Evolutionary conservation across 2,329 filamentous ascomycete genomes (phyloP).

Genomic region (Fusarium tjaetaba): DNA sequence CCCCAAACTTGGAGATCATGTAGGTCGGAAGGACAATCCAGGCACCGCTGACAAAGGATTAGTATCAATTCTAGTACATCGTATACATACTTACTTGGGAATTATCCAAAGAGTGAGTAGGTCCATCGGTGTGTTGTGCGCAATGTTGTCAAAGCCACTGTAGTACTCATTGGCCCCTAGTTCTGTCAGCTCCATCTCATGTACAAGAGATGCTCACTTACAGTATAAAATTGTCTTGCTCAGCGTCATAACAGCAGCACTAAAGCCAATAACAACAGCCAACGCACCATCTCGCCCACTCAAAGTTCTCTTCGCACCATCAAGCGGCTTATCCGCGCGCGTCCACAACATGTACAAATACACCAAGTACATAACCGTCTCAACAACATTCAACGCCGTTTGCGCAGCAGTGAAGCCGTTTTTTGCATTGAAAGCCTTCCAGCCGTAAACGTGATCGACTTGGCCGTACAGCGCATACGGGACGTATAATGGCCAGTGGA

Average conservation of each 20-base stretch:
- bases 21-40: slow-evolving; percentile 65
- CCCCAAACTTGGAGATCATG: slow-evolving; percentile 61
- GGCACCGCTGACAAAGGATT: slow-evolving; percentile 53
- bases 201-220: slow-evolving; percentile 46
- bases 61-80: background rate
- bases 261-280: slow-evolving; percentile 61
- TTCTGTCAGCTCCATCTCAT: background rate
- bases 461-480: slow-evolving; percentile 84
- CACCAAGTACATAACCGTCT: slow-evolving; percentile 71
- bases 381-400: slow-evolving; percentile 72
- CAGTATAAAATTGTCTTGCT: slow-evolving; percentile 72
- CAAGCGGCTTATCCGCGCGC: slow-evolving; percentile 13
- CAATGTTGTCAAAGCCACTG: slow-evolving; percentile 65
- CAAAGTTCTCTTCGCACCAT: slow-evolving; percentile 47
- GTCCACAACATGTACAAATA: slow-evolving; percentile 59
- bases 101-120: slow-evolving; percentile 66
- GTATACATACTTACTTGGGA: slow-evolving; percentile 59
- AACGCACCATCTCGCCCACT: slow-evolving; percentile 55
- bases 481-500: slow-evolving; percentile 77
- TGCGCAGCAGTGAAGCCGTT: slow-evolving; percentile 85
- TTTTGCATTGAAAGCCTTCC: slow-evolving; percentile 71
- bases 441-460: slow-evolving; percentile 85
- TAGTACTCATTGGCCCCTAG: slow-evolving; percentile 67
- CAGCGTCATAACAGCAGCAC: slow-evolving; percentile 67
- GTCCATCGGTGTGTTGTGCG: slow-evolving; percentile 59